Evolutionary conservation across 768 basidiomycete species (phyloP), one percentile per base, ranked within the genome.

Genomic region (Boletus pseudo-olivaceus): DNA sequence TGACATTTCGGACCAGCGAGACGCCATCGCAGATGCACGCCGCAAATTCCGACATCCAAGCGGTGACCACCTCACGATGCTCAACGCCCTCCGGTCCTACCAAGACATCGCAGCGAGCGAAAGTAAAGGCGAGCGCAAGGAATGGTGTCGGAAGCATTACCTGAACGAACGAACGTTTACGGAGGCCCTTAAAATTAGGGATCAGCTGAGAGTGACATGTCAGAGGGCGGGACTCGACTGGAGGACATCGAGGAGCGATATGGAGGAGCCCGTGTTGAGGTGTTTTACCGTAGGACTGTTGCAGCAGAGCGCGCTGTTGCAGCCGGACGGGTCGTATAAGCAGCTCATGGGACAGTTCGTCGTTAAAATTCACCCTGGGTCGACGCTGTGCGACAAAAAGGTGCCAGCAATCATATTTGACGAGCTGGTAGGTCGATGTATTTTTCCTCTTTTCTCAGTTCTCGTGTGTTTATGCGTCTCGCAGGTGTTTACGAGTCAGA

Each of bases 281-380:
- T 84, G 87, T 62, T 73, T 98, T 44, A 78, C 87, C 5, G 76
- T 80, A 51, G 97, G 97, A 0, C 69, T 96, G 34, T 83, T 85
- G 46, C 85, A 87, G 60, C 92, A 97, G 62, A 83, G 87, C 3
- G 97, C 97, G 32, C 75, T 93, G 53, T 66, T 94, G 52, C 87
- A 90, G 61, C 82, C 88, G 4, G 91, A 97, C 71, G 91, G 91
- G 46, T 80, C 82, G 32, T 99, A 98, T 76, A 96, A 86, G 67
- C 90, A 83, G 66, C 76, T 82, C 4, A 82, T 90, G 76, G 89
- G 89, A 2, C 82, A 81, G 43, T 79, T 82, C 54, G 84, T 88
- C 23, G 78, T 98, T 53, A 96, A 95, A 68, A 89, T 99, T 20
- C 93, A 98, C 65, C 97, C 96, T 0, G 82, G 88, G 30, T 98